Base-by-base conservation (phyloP, 345 rosid species). In the Eucalyptus rudis region DNA sequence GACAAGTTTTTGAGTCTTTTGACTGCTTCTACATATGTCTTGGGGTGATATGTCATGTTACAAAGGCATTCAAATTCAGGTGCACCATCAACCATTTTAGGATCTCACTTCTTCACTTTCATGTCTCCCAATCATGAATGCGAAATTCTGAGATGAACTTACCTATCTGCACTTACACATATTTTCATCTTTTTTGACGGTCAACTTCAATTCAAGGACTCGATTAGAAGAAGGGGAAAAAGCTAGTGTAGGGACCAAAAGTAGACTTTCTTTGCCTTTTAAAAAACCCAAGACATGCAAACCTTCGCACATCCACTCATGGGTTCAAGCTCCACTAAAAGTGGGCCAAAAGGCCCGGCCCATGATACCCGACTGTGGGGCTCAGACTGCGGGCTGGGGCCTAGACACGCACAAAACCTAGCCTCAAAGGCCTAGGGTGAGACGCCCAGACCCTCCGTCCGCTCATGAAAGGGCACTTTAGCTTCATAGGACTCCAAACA, bases 1-100 rank as follows among this genome's bases (percentile, higher is more conserved):
- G 0, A 56, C 0, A 1, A 0, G 1, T 56, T 56, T 56, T 56
- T 52, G 27, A 56, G 62, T 56, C 62, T 56, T 24, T 56, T 56
- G 62, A 56, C 62, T 24, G 3, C 62, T 56, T 56, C 62, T 24
- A 1, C 1, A 11, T 58, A 25, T 11, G n/a, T 58, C 27, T 8
- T 1, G 1, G 11, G 27, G 59, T 22, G 59, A 56, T 58, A 0
- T 59, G 66, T 59, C 15, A 59, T 59, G 14, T 59, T 59, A 59
- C 66, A 27, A 59, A 59, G 16, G 15, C 29, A 27, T 27, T 59
- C 66, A 59, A 59, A 11, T 59, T 27, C 15, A 59, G 7, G 66
- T 59, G 66, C 31, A 59, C 13, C 66, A 11, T 25, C 66, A 27
- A 59, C 66, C 66, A 59, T 59, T 59, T 27, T 59, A 59, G 31